A percentile compares a stretch with the other conserved stretches of the same genome.
Evolutionary conservation across 257 asterid species (phyloP).

Genomic region (Solanum chiquidenum): DNA sequence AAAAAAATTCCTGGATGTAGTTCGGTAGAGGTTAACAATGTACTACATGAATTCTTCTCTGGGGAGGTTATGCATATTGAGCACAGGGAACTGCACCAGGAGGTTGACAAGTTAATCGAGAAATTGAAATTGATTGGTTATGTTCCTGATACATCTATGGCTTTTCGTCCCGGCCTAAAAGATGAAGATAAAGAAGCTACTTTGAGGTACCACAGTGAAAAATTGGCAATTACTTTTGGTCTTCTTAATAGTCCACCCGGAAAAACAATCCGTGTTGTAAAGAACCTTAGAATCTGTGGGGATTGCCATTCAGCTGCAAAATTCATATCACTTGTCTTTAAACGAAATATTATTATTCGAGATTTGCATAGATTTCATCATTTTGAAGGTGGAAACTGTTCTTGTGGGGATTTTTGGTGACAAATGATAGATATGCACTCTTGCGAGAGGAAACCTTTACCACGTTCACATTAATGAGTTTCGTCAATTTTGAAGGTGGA

Average conservation of each 20-base stretch:
- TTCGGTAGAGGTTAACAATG: conserved; percentile 15
- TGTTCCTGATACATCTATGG: conserved; percentile 21
- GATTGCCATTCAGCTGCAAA: conserved; percentile 36
- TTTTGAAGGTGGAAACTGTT: conserved; percentile 28
- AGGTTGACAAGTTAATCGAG: conserved; percentile 18
- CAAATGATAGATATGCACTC: neutral
- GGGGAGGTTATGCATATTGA: conserved; percentile 22
- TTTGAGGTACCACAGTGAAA: conserved; percentile 32
- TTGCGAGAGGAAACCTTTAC: neutral
- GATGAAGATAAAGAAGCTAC: conserved; percentile 22
- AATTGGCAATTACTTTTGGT: conserved; percentile 30
- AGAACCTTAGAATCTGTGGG: conserved; percentile 28
- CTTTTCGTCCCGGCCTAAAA: conserved; percentile 12
- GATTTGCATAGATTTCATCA: conserved; percentile 35
- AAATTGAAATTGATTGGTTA: conserved; percentile 21
- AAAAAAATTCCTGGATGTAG: conserved; percentile 30
- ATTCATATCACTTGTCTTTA: conserved; percentile 10
- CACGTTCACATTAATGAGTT: conserved; percentile 1
- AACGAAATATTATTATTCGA: conserved; percentile 17
- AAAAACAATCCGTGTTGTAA: conserved; percentile 16
- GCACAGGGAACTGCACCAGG: conserved; percentile 19
- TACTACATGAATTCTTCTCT: conserved; percentile 29
- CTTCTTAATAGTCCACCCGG: conserved; percentile 24
- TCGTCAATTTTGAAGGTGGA: conserved; percentile 21
- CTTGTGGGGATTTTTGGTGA: conserved; percentile 38